Percentiles rank a stretch among this genome's conserved stretches.
phyloP scores from a whole-genome alignment of 345 rosid genomes.

The Salix koriyanagi region DNA sequence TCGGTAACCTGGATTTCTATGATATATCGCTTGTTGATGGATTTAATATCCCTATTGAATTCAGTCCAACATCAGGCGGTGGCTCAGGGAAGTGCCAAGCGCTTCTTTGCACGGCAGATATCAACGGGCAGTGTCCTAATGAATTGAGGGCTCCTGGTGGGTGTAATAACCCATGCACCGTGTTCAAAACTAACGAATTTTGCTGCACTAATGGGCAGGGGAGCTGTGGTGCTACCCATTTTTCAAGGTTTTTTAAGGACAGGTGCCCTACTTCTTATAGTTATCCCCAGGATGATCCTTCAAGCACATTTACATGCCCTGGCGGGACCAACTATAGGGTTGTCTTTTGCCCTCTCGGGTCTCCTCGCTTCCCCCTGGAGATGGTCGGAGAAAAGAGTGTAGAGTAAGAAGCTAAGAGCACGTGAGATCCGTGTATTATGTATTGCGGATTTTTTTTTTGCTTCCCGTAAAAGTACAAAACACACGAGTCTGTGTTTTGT shows the following conservation, averaged over 20 bases:
- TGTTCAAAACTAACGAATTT: slow-evolving; percentile 15
- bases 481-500: too few relatives aligned
- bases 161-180: slow-evolving; percentile 20
- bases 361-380: too few relatives aligned
- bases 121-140: slow-evolving; percentile 15
- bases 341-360: background rate
- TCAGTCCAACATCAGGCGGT: background rate
- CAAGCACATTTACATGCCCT: background rate
- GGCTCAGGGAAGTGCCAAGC: too few relatives aligned
- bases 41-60: too few relatives aligned
- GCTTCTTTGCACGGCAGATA: background rate
- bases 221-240: slow-evolving; percentile 15
- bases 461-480: too few relatives aligned
- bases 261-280: slow-evolving; percentile 26
- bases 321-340: background rate
- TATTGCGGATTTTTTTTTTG: too few relatives aligned
- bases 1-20: too few relatives aligned
- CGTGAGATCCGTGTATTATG: too few relatives aligned
- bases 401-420: too few relatives aligned
- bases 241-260: slow-evolving; percentile 21
- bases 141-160: slow-evolving; percentile 16
- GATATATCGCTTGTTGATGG: too few relatives aligned
- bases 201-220: slow-evolving; percentile 18
- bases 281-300: background rate
- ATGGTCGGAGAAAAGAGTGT: too few relatives aligned